These are phyloP conservation scores for Oryza rufipogon DNA, from an alignment of 176 grass and related monocot species.

Conservation along the genomic window DNA sequence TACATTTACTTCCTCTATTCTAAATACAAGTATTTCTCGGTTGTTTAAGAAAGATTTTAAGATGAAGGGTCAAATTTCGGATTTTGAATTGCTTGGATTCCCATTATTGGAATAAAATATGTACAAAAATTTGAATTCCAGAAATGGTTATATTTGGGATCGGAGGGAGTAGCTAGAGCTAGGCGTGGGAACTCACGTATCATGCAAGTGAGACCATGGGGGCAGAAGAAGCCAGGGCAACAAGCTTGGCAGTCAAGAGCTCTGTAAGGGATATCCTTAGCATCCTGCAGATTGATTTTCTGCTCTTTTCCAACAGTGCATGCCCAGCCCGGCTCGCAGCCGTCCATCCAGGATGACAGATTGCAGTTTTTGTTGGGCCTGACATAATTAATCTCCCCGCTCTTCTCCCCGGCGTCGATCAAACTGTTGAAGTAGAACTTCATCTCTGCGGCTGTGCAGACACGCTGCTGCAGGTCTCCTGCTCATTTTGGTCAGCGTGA, in stretches of 20 bases:
- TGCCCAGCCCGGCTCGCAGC: conserved; percentile 93
- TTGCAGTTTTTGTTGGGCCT: conserved; percentile 94
- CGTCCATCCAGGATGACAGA: conserved; percentile 75
- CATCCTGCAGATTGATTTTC: conserved; percentile 68
- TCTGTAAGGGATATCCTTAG: conserved; percentile 62
- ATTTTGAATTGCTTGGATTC: too few species aligned
- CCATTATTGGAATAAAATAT: too few species aligned
- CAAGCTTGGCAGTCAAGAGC: conserved; percentile 62
- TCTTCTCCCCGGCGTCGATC: conserved; percentile 39
- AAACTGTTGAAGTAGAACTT: conserved; percentile 90
- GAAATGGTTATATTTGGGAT: too few species aligned
- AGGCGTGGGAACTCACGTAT: conserved; percentile 60
- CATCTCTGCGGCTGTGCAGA: conserved; percentile 90
- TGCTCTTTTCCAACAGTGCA: conserved; percentile 58
- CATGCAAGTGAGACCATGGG: conserved; percentile 97
- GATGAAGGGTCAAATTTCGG: too few species aligned
- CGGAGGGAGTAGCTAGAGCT: too few species aligned
- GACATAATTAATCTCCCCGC: conserved; percentile 64
- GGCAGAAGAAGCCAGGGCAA: conserved; percentile 93
- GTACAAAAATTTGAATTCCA: too few species aligned
- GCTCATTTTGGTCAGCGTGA: conserved; percentile 12
- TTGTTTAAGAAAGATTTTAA: too few species aligned
- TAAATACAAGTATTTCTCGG: too few species aligned
- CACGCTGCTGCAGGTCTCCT: conserved; percentile 78
- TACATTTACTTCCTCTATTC: too few species aligned